Evolutionary conservation across 495 filamentous ascomycete genomes (phyloP), one percentile per base, ranked within the genome.

Genomic region (Xylaria curta): DNA sequence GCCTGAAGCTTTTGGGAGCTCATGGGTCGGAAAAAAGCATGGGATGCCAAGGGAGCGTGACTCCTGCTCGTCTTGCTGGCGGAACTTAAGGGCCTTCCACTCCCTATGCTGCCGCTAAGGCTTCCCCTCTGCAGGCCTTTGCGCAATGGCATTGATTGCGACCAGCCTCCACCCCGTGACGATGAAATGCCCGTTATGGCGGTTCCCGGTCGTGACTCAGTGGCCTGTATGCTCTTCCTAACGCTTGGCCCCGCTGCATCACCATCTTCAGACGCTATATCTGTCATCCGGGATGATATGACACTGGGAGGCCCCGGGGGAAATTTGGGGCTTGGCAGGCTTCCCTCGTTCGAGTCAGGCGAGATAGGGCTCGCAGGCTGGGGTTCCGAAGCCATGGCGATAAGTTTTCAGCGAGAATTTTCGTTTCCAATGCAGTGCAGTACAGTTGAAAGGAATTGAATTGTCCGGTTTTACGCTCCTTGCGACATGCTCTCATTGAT

Each of bases 21-120:
- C 96, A 99, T 97, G 21, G 96, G 96, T 10, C 91, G 91, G 75
- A 97, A 97, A 81, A 99, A 98, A 24, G 92, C 95, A 73, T 95
- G 91, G 17, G 94, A 94, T 9, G 94, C 90, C 38, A 99, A 83
- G 9, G 96, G 95, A 46, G 97, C 95, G 84, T 99, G 96, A 21
- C 92, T 95, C 76, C 90, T 87, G 78, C 92, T 94, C 3, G 87
- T 95, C 76, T 89, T 88, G 78, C 92, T 94, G 3, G 87, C 87
- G 3, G 91, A 88, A 72, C 88, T 92, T 31, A 82, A 80, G 13
- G 92, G 91, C 73, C 91, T 80, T 17, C 80, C 84, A 59, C 78
- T 82, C 15, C 78, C 87, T 72, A 84, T 73, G 73, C 83, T 87
- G 12, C 78, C 81, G 15, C 76, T 75, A 21, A 81, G 33, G 69